Evolutionary conservation across 108 stramenopile species (phyloP).

Genomic region (Nitzschia sp.): DNA sequence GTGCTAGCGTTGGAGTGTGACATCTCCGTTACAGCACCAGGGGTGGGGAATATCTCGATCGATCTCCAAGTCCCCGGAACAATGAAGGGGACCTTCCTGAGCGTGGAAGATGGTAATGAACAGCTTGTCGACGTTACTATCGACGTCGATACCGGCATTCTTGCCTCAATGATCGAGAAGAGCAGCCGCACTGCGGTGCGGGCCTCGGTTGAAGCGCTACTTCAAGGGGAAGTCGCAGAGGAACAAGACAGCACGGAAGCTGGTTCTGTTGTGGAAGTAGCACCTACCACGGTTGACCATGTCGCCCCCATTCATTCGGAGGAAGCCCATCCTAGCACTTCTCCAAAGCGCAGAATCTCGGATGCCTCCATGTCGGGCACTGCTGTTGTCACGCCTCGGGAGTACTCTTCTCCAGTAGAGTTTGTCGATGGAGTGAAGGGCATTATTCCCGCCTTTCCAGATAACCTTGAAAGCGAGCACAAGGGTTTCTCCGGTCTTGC

Average conservation of each 20-base stretch:
- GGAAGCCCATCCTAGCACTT: neutral
- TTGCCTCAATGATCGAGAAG: slow-evolving; percentile 76
- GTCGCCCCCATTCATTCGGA: neutral
- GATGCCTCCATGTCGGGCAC: slow-evolving; percentile 20
- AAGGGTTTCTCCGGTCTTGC: slow-evolving; percentile 2
- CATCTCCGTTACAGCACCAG: slow-evolving; percentile 56
- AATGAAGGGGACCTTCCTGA: slow-evolving; percentile 71
- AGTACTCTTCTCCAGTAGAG: slow-evolving; percentile 26
- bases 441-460: slow-evolving; percentile 21
- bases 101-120: slow-evolving; percentile 35
- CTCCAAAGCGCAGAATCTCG: slow-evolving; percentile 32
- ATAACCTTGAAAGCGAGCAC: slow-evolving; percentile 10
- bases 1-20: slow-evolving; percentile 44
- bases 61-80: slow-evolving; percentile 73
- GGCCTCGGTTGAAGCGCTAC: slow-evolving; percentile 51
- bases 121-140: slow-evolving; percentile 61
- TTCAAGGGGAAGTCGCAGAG: slow-evolving; percentile 13
- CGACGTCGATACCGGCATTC: slow-evolving; percentile 70
- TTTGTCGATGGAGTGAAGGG: slow-evolving; percentile 20
- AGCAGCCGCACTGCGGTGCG: slow-evolving; percentile 75
- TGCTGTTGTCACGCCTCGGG: slow-evolving; percentile 33
- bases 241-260: neutral
- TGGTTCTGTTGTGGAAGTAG: neutral
- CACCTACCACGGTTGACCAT: neutral
- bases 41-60: slow-evolving; percentile 52